Percentiles rank a stretch among this genome's conserved stretches.
These are phyloP conservation scores for Trichosporon ovoides DNA, from an alignment of 1,284 basidiomycete genomes.

Conservation along the genomic window DNA sequence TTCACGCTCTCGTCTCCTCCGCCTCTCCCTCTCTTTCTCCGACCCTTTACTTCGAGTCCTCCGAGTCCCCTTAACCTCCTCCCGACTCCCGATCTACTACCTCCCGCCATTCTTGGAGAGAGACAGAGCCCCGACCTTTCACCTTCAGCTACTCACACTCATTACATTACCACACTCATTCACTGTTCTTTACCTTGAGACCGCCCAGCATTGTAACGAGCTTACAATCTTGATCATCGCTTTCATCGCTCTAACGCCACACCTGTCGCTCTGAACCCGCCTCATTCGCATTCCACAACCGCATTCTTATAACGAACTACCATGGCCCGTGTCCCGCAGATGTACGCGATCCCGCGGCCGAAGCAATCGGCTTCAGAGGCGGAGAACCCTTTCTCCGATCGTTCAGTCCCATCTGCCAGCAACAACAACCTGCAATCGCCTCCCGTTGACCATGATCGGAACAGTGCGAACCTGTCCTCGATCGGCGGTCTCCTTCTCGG, in stretches of 20 bases:
- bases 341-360: conserved; percentile 3
- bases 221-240: neutral
- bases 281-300: neutral
- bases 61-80: neutral
- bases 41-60: neutral
- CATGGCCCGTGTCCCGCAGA: conserved; percentile 15
- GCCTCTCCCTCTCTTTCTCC: neutral
- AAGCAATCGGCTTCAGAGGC: neutral
- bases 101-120: neutral
- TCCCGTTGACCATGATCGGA: neutral
- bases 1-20: neutral
- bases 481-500: conserved; percentile 21
- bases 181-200: neutral
- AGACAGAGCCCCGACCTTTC: neutral
- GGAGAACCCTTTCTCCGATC: conserved; percentile 9
- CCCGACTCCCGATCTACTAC: too few relatives aligned
- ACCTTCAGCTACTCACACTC: neutral
- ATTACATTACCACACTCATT: conserved; percentile 8
- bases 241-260: neutral
- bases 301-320: neutral
- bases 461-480: conserved; percentile 13
- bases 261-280: neutral
- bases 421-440: neutral
- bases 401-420: conserved; percentile 4
- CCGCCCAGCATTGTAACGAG: neutral